These are phyloP conservation scores for Verticillium alfalfae DNA, from an alignment of 2,329 filamentous ascomycete species.

Conservation along the genomic window DNA sequence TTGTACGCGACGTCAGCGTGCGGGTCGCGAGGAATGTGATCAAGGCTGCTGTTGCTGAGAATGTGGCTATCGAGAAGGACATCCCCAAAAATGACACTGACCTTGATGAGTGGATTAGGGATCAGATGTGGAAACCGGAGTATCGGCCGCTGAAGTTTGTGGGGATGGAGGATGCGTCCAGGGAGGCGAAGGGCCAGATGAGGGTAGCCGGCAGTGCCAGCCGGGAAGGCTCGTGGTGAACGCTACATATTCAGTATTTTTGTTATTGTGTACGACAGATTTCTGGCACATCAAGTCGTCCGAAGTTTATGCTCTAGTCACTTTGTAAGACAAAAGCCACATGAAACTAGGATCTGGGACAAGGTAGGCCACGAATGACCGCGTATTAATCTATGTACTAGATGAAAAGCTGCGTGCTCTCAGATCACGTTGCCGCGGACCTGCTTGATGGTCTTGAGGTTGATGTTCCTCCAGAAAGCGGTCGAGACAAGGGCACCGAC, in stretches of 20 bases:
- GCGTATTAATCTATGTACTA: not conserved
- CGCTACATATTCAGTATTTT: too few species aligned
- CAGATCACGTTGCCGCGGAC: conserved; percentile 31
- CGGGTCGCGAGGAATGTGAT: conserved; percentile 74
- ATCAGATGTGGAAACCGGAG: conserved; percentile 74
- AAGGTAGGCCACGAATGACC: too few species aligned
- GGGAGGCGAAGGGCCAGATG: conserved; percentile 55
- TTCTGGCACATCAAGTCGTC: too few species aligned
- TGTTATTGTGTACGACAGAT: too few species aligned
- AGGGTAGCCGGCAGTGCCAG: conserved; percentile 38
- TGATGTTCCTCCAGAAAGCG: conserved; percentile 45
- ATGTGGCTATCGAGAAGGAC: conserved; percentile 54
- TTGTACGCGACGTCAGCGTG: conserved; percentile 71
- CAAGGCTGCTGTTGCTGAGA: conserved; percentile 63
- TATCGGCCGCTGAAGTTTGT: conserved; percentile 62
- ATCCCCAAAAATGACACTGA: conserved; percentile 56
- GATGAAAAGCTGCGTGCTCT: not conserved
- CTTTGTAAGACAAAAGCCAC: too few species aligned
- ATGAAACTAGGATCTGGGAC: too few species aligned
- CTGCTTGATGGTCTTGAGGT: conserved; percentile 38
- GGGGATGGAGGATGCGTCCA: conserved; percentile 40
- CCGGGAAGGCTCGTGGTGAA: conserved; percentile 8
- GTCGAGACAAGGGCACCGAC: conserved; percentile 31
- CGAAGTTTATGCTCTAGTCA: too few species aligned
- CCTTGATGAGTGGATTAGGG: conserved; percentile 65